Evolutionary conservation across 2,329 filamentous ascomycete species (phyloP), one percentile per base, ranked within the genome.

Genomic region (Shiraia bambusicola): DNA sequence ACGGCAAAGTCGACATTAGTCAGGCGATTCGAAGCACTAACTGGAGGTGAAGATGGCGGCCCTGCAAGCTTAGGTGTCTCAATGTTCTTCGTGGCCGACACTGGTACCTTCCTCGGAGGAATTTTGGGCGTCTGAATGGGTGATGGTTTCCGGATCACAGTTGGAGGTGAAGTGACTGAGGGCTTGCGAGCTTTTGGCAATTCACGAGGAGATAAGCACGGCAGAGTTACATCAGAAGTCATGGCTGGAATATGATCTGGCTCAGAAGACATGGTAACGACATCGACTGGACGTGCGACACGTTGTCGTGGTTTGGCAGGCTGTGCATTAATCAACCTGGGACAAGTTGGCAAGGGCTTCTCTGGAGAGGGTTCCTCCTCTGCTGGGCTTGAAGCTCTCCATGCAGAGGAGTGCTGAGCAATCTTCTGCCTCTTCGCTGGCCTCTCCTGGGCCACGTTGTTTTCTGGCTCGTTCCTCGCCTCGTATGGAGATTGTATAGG

Each of bases 401-500:
- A 52, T 2, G 31, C 38, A 3, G 41, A 34, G 2, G 37, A 33
- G 13, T 32, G 27, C 19, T 56, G 55, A 3, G 34, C 14, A 1
- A 57, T 59, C 46, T 69, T 72, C 34, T 65, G 64, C 37, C 72
- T 60, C 45, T 76, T 76, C 4, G 65, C 46, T 1, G 65, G 54
- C 36, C 68, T 56, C 22, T 65, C 68, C 11, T 57, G 55, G 6
- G 58, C 58, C 52, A 60, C 62, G 3, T 58, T 53, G 28, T 65
- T 63, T 40, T 61, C 54, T 34, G 57, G 59, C 42, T 61, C 60
- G 25, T 59, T 52, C 11, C 60, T 49, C 19, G 80, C 70, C 50
- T 89, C 85, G 47, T 81, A 88, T 0, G 86, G 86, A 1, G 86
- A 87, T 37, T 77, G 76, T 6, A 81, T 76, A 3, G 84, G 59